Base-by-base conservation (phyloP, 768 basidiomycete species). In the Termitomyces sp. region DNA sequence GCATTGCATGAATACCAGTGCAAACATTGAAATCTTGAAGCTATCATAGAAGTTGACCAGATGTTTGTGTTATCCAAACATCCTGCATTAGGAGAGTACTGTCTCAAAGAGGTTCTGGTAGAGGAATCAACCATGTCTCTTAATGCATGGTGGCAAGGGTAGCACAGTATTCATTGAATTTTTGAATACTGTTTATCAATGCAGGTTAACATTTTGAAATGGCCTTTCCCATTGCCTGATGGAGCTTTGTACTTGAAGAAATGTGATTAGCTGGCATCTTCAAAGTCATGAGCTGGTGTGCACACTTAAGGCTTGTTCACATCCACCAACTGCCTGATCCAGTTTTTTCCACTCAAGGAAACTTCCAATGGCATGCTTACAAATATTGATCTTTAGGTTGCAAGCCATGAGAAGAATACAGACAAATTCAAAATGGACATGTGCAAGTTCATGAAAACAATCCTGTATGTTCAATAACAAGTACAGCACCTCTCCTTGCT, bases 381-480 rank as follows among this genome's bases (percentile, higher is more conserved):
- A 57, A 5, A 77, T 73, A 51, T 71, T 75, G 21, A 75, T 73
- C 55, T 77, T 79, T 27, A 75, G 63, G 57, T 77, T 73, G 0
- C 67, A 63, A 4, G 69, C 71, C 54, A 74, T 62, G 1, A 77
- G 53, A 0, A 78, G 68, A 0, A 60, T 66, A 2, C 57, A 57
- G 2, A 75, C 63, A 54, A 74, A 74, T 5, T 70, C 63, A 3
- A 69, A 45, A 14, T 66, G 57, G 7, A 73, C 38, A 5, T 63
- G 63, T n/a, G 60, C 27, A 3, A 78, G 70, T 23, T 71, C 72
- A 0, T 73, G 75, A 37, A 71, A 74, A 8, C 32, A 23, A 4
- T 69, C 59, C 2, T 63, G 64, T 8, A 77, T 54, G 43, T 77
- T 74, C 19, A 77, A 61, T 0, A 72, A 70, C 0, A 63, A 40